These are phyloP conservation scores for Amoebophrya sp. DNA, from an alignment of 169 alveolate genomes.

Conservation along the genomic window DNA sequence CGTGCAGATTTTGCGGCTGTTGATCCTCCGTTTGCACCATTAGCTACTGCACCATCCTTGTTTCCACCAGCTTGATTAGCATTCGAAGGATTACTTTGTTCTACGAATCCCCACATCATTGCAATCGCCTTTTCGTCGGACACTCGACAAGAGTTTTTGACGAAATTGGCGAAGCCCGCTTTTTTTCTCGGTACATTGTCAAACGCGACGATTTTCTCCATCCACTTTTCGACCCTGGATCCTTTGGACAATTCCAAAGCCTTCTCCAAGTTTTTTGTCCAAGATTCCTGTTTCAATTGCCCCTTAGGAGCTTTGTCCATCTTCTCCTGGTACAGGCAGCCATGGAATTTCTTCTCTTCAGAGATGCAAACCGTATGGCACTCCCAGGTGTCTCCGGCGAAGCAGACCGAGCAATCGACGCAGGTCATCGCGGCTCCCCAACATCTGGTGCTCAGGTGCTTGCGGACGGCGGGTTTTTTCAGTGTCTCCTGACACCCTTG, in stretches of 20 bases:
- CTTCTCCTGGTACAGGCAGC: not conserved
- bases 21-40: not conserved
- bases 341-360: not conserved
- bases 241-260: not conserved
- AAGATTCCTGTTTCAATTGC: not conserved
- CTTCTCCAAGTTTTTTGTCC: not conserved
- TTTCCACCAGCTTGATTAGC: not conserved
- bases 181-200: not conserved
- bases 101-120: not conserved
- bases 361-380: not conserved
- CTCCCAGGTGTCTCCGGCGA: conserved; percentile 17
- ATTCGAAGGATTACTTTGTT: not conserved
- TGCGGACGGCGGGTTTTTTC: not conserved
- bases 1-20: not conserved
- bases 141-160: not conserved
- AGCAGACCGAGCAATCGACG: not conserved
- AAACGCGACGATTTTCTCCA: not conserved
- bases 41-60: not conserved
- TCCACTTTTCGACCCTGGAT: not conserved
- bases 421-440: conserved; percentile 11
- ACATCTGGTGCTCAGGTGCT: not conserved
- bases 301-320: not conserved
- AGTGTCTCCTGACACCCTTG: conserved; percentile 22
- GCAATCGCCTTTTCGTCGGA: not conserved
- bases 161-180: not conserved